Base-by-base conservation (phyloP, 768 basidiomycete genomes). In the Termitomyces sp. region DNA sequence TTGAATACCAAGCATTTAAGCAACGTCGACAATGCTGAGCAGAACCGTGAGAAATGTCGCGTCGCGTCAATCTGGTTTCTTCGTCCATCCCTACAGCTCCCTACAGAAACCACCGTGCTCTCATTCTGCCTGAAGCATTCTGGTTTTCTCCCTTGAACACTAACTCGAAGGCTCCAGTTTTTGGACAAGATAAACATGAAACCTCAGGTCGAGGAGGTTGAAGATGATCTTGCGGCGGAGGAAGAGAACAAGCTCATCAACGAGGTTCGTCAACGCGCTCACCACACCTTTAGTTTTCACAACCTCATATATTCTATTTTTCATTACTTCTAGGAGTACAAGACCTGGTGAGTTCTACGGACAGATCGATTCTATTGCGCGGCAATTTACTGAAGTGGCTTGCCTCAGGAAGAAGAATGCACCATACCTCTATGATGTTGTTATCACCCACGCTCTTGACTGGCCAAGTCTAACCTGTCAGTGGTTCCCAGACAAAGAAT, bases 401-500 rank as follows among this genome's bases (percentile, higher is more conserved):
- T 49, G 34, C 20, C 48, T 58, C 70, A 94, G 91, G 91, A 94
- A 94, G 81, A 94, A 94, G 77, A 96, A 95, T 74, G 93, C 95
- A 53, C 96, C 95, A 13, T 98, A 96, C 75, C 84, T 98, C 14
- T 99, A 99, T 72, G 97, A 99, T 73, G 81, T 96, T 24, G 93
- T 99, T 63, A 89, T 99, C 66, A 98, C 96, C 1, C 96, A 98
- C 70, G 96, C 96, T 33, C 81, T 98, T 50, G 94, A 97, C 73
- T 99, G 97, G 97, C 97, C 97, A 20, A 93, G 89, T 67, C 71
- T 99, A 68, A 99, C 97, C 5, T 95, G 93, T 71, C 97, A 98
- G 75, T 99, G 97, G 97, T 91, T 99, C 72, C 97, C 97, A 0
- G 97, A 99, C 79, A 89, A 87, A 72, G 93, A 98, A 74, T 84